Evolutionary conservation across 23 red algal species (phyloP), one percentile per base, ranked within the genome.

Genomic region (Gracilaria caudata): DNA sequence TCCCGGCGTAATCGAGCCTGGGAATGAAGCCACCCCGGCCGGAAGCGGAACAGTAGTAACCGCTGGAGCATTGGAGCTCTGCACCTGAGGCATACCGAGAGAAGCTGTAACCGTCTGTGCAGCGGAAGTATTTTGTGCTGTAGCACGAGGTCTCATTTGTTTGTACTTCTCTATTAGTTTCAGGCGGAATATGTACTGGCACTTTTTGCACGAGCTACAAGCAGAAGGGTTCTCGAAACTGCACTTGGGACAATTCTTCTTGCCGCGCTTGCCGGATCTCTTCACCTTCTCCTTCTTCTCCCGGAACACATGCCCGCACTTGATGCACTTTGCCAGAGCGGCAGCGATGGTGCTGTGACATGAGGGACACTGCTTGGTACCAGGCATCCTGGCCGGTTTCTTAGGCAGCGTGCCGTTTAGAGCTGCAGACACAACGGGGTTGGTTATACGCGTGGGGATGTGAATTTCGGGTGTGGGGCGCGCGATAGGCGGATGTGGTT

Each of bases 221-320:
- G 90, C 90, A 4, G 90, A 86, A 2, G 90, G 90, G 64, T 93
- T 93, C 61, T 93, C 90, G 36, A 78, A 81, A n/a, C n/a, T 28
- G 80, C 90, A 93, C 37, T 86, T 87, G 65, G 90, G 90, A 49
- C 90, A 93, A 19, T 72, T 84, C 58, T 93, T 93, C 90, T 93
- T 93, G 19, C 90, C 90, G 29, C 90, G 79, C 54, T 93, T 93
- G 45, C 90, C 90, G 13, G 66, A 93, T n/a, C 90, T 64, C 34
- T 86, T 87, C 25, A 86, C 90, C 79, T 93, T 93, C 39, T 85
- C 81, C 66, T 93, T 93, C 90, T 93, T 93, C 80, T 93, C 90
- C 8, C 90, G 90, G 40, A 93, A 93, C 19, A 80, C 74, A 49
- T 93, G 81, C 30, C 9, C 26, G 30, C 90, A 93, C 45, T 85